Evolutionary conservation across 2,329 filamentous ascomycete species (phyloP), one percentile per base, ranked within the genome.

Genomic region (Dactylellina sp.): DNA sequence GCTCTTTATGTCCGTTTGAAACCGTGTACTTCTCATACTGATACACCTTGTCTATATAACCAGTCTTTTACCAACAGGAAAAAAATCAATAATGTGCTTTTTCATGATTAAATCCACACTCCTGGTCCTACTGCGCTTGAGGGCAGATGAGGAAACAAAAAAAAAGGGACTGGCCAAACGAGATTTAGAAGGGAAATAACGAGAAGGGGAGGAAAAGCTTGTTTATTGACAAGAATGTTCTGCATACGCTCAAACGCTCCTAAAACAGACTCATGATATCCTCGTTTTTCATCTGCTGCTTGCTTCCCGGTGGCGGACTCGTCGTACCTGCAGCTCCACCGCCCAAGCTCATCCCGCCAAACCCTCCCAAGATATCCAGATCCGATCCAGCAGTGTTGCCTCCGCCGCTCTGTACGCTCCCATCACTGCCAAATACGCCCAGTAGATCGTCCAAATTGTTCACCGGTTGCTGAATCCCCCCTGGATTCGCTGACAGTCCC

Each of bases 361-460:
- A 96, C 0, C 93, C 93, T 79, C 92, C 92, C 84, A 89, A 85
- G 84, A 97, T 84, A 77, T 88, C 86, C 77, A 75, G 68, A 76
- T 77, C 79, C 72, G 79, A 80, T 71, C 78, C 76, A 12, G 66
- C 64, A 76, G 75, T 49, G 62, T 75, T 53, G 80, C 47, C 65
- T 7, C 68, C 49, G 25, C 56, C 53, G 24, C 49, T 56, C 61
- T 74, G 61, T 55, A 74, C 61, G 18, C 60, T 74, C 24, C 83
- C 82, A 35, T 82, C 83, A 71, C 82, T 83, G 44, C 87, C 87
- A 79, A 90, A 90, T 28, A 91, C 83, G 4, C 89, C 89, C 80
- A 91, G 90, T 79, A 99, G 83, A 81, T 98, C 93, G 77, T 91
- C 91, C 85, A 97, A 87, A 62, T 89, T 91, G 81, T 86, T 85